These are phyloP conservation scores for Cyberlindnera japonica DNA, from an alignment of 805 yeast genomes.

Conservation along the genomic window DNA sequence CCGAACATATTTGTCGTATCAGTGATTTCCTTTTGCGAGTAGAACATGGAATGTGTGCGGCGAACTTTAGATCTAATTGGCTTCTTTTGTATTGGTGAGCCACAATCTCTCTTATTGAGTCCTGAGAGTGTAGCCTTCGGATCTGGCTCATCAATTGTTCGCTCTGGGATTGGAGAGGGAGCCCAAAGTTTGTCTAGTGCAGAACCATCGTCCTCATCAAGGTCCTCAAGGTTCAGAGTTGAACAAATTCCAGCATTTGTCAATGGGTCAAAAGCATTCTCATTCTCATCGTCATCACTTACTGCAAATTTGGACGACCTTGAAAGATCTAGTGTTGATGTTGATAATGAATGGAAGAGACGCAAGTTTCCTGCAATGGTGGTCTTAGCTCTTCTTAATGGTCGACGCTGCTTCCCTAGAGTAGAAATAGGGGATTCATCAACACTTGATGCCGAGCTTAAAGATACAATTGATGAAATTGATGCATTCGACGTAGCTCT, in stretches of 20 bases:
- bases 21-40: constrained; percentile 46
- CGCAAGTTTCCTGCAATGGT: constrained; percentile 12
- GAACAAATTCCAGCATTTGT: constrained; percentile 3
- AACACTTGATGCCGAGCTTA: constrained; percentile 23
- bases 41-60: constrained; percentile 68
- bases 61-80: constrained; percentile 40
- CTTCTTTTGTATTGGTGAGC: constrained; percentile 37
- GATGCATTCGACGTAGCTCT: constrained; percentile 25
- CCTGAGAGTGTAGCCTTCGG: constrained; percentile 14
- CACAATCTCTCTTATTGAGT: constrained; percentile 30
- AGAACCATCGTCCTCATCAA: constrained; percentile 8
- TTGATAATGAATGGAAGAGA: constrained; percentile 19
- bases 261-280: constrained; percentile 7
- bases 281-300: constrained; percentile 11
- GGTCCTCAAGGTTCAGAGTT: constrained; percentile 9
- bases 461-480: constrained; percentile 22
- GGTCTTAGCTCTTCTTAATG: constrained; percentile 25
- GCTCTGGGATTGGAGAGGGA: constrained; percentile 27
- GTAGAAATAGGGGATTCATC: constrained; percentile 15
- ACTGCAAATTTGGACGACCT: constrained; percentile 3
- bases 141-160: constrained; percentile 12
- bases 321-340: constrained; percentile 19
- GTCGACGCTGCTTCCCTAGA: constrained; percentile 7
- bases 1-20: constrained; percentile 33
- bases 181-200: constrained; percentile 25